Conservation (phyloP, 208 protist species). For the Vickermania spadyakhi region DNA sequence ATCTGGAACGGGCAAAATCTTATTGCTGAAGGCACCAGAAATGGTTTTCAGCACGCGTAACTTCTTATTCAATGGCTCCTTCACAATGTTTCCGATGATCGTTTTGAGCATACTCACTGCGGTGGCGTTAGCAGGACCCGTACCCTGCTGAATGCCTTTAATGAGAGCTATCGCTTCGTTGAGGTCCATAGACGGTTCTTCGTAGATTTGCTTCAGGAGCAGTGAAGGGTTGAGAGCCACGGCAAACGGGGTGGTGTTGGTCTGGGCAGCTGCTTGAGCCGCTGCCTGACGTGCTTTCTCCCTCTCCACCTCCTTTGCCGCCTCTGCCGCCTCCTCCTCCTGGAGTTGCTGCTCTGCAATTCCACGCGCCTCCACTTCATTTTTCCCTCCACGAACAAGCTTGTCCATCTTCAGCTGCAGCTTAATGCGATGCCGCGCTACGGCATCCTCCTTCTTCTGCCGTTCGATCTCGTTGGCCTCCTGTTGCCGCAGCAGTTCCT, state of each 20-base stretch:
- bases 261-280: not conserved
- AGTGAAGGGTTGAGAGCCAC: slow-evolving; percentile 1
- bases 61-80: slow-evolving; percentile 52
- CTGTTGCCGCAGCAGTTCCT: slow-evolving; percentile 35
- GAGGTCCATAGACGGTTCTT: slow-evolving; percentile 4
- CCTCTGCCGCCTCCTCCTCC: slow-evolving; percentile 21
- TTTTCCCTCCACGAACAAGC: slow-evolving; percentile 43
- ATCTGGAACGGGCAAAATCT: slow-evolving; percentile 26
- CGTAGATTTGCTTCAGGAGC: slow-evolving; percentile 21
- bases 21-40: slow-evolving; percentile 40
- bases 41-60: slow-evolving; percentile 53
- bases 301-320: slow-evolving; percentile 4
- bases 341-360: slow-evolving; percentile 40
- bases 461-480: slow-evolving; percentile 32
- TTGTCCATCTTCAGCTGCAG: slow-evolving; percentile 62
- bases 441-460: slow-evolving; percentile 43
- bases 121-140: not conserved
- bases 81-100: slow-evolving; percentile 53
- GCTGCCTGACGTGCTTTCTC: not conserved
- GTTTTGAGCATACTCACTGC: slow-evolving; percentile 2
- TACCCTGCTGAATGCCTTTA: not conserved
- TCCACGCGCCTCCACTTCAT: slow-evolving; percentile 34
- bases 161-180: not conserved
- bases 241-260: not conserved
- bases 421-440: slow-evolving; percentile 40